Base-by-base conservation (phyloP, 2,329 filamentous ascomycete species). In the Colletotrichum ledebouriae region DNA sequence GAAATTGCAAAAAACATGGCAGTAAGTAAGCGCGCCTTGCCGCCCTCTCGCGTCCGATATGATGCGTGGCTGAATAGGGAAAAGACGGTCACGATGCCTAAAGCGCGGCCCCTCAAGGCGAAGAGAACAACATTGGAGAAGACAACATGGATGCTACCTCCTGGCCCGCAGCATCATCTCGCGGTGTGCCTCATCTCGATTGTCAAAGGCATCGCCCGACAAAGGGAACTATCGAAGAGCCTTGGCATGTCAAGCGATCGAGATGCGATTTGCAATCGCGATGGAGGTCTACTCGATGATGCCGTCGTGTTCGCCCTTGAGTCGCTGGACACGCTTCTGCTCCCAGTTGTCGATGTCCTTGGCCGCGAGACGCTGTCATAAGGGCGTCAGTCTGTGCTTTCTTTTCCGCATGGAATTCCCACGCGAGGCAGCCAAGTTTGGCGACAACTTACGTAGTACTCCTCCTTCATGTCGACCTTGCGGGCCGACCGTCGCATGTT, bases 341-440 rank as follows among this genome's bases (percentile, higher is more conserved):
- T 98, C 95, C 96, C 96, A 99, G 76, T 94, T 88, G 75, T 99
- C 95, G 70, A 98, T 82, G 77, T 98, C 96, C 79, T 97, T 97
- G 37, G 93, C 92, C 73, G 93, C 92, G 37, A 97, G 82, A 81
- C 90, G 89, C 92, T 96, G 79, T 62, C 44, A 93, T 10, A 60
- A 11, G 2, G 42, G 39, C 4, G 58, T 60, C 44, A 50, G 58
- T 47, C 15, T 67, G 25, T 25, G 41, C 55, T 46, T 73, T 49
- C 77, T 72, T 62, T 75, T 75, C 77, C 79, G 67, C 2, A 2
- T 9, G 29, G 6, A 29, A 29, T 29, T 29, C 29, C 29, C 29
- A 7, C 29, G 29, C 29, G 29, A 29, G 15, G 4, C 17, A 15
- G 34, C 5, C 25, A 20, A 46, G 6, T 49, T 55, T 15, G 22